Percentiles rank a stretch among this genome's conserved stretches.
These are phyloP conservation scores for Acacia acuminata DNA, from an alignment of 306 rosid species.

Conservation along the genomic window DNA sequence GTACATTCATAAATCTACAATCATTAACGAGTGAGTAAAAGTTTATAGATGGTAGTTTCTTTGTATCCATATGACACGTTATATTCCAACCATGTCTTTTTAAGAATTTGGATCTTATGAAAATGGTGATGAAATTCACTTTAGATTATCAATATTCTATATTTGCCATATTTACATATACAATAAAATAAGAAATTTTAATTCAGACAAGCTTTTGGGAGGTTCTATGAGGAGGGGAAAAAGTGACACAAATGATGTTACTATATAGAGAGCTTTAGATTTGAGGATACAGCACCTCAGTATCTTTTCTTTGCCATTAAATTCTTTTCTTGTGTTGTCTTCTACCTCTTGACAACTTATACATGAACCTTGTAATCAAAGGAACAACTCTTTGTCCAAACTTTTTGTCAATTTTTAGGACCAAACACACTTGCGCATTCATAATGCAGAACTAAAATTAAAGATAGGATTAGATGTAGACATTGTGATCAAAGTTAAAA, in stretches of 20 bases:
- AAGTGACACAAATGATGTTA: no score
- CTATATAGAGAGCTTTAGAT: background rate
- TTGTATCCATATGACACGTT: background rate
- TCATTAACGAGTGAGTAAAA: no score
- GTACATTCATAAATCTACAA: no score
- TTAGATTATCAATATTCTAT: no score
- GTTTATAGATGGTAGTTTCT: no score
- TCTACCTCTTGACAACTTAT: background rate
- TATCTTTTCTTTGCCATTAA: background rate
- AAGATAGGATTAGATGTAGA: background rate
- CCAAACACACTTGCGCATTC: background rate
- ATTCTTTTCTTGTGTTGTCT: conserved; percentile 19
- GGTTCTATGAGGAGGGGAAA: no score
- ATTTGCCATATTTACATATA: no score
- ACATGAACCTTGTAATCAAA: conserved; percentile 16
- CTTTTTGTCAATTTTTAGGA: background rate
- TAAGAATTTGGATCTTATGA: background rate
- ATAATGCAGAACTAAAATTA: background rate
- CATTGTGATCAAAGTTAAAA: background rate
- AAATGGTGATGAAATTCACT: no score
- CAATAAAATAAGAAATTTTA: no score
- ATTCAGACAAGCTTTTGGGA: no score
- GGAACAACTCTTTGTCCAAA: background rate
- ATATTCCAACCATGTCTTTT: background rate
- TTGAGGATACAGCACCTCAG: background rate